A percentile compares a stretch with the other conserved stretches of the same genome.
These are phyloP conservation scores for Leccinum angustisporum DNA, from an alignment of 1,284 basidiomycete species.

Conservation along the genomic window DNA sequence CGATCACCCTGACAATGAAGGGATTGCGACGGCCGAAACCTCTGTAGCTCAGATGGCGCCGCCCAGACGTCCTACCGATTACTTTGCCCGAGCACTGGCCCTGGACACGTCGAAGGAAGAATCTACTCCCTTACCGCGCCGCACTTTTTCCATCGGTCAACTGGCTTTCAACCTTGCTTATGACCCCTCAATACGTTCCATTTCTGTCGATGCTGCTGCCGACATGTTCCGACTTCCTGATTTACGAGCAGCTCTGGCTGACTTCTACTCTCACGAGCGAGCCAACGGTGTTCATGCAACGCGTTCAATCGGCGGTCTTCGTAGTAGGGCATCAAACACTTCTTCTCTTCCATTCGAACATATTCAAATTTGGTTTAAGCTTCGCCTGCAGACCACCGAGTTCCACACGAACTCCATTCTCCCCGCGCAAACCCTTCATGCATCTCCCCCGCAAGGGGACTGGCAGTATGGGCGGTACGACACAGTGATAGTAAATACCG, in stretches of 20 bases:
- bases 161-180: neutral
- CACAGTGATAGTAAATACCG: neutral
- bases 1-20: neutral
- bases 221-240: neutral
- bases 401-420: neutral
- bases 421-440: neutral
- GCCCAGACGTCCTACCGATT: neutral
- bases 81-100: neutral
- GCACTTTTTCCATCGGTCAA: neutral
- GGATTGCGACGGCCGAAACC: neutral
- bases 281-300: neutral
- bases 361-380: neutral
- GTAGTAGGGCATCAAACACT: neutral
- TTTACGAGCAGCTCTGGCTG: neutral
- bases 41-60: neutral
- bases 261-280: neutral
- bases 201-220: neutral
- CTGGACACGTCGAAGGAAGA: neutral
- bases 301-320: neutral
- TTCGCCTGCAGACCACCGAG: neutral
- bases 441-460: neutral
- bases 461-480: neutral
- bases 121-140: neutral
- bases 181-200: neutral
- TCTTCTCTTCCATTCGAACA: neutral